Percentiles rank a stretch among this genome's conserved stretches.
Evolutionary conservation across 2,329 filamentous ascomycete genomes (phyloP).

Genomic region (Fusarium transvaalense): DNA sequence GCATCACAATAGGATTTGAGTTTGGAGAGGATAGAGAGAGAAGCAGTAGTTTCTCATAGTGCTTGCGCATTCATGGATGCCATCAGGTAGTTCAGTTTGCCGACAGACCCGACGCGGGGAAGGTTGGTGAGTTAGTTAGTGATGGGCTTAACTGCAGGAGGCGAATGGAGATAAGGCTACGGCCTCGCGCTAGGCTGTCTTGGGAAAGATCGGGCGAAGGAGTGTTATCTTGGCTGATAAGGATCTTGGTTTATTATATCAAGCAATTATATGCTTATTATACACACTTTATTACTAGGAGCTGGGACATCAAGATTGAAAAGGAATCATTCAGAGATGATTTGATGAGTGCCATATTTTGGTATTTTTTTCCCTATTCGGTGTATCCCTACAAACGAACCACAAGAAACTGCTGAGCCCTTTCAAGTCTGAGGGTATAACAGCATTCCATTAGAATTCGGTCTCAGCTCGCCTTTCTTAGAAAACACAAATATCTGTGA

Average conservation of each 20-base stretch:
- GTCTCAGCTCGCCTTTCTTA: no score
- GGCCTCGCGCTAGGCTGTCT: not conserved
- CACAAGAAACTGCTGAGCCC: no score
- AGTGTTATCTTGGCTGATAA: constrained; percentile 13
- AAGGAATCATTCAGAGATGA: no score
- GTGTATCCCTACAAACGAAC: no score
- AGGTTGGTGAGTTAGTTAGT: constrained; percentile 1
- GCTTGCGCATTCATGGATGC: constrained; percentile 22
- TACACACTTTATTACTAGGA: not conserved
- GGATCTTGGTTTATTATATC: not conserved
- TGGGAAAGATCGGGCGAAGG: constrained; percentile 26
- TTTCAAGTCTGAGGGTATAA: no score
- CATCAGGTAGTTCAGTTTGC: not conserved
- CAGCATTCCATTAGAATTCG: no score
- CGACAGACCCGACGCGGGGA: constrained; percentile 26
- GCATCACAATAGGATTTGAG: constrained; percentile 14
- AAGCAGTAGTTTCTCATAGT: constrained; percentile 13
- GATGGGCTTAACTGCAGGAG: constrained; percentile 6
- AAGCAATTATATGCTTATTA: not conserved
- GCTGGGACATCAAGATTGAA: not conserved
- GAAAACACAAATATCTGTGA: no score
- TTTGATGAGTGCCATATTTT: no score
- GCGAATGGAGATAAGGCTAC: constrained; percentile 14
- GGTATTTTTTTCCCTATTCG: no score
- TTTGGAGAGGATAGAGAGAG: not conserved